phyloP scores from a whole-genome alignment of 768 basidiomycete genomes.

The Mycena amicta region DNA sequence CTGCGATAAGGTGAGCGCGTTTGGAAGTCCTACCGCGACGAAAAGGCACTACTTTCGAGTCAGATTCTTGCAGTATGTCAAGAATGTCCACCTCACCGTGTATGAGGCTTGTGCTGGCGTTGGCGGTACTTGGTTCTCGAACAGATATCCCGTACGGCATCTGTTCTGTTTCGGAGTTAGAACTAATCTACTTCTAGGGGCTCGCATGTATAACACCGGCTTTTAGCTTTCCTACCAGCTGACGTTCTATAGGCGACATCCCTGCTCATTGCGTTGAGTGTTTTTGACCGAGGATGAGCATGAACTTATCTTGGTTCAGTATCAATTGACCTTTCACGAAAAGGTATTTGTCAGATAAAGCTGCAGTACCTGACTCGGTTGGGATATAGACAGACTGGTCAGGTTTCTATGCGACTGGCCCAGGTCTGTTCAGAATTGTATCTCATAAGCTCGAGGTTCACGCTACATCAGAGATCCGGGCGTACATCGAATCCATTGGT shows the following conservation, averaged over 20 bases:
- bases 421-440: slow-evolving; percentile 27
- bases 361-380: not conserved
- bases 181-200: slow-evolving; percentile 35
- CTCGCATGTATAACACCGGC: slow-evolving; percentile 42
- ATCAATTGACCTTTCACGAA: slow-evolving; percentile 59
- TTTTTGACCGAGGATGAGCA: slow-evolving; percentile 15
- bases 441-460: not conserved
- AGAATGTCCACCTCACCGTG: slow-evolving; percentile 55
- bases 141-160: slow-evolving; percentile 54
- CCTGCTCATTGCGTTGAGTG: slow-evolving; percentile 52
- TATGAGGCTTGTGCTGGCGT: slow-evolving; percentile 63
- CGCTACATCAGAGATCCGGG: slow-evolving; percentile 51
- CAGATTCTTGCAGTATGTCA: slow-evolving; percentile 55
- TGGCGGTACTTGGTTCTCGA: slow-evolving; percentile 65
- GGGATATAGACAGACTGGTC: slow-evolving; percentile 56
- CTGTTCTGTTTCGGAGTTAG: not conserved
- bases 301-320: slow-evolving; percentile 35
- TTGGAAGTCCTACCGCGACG: not conserved
- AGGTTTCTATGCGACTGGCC: slow-evolving; percentile 58
- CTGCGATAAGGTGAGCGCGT: slow-evolving; percentile 58
- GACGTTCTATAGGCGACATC: slow-evolving; percentile 38
- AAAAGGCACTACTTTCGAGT: not conserved
- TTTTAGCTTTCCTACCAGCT: not conserved
- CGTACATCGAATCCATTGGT: slow-evolving; percentile 50
- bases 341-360: slow-evolving; percentile 35